These are phyloP conservation scores for Chloranthus sessilifolius DNA, from an alignment of 164 flowering plant species.

Conservation along the genomic window DNA sequence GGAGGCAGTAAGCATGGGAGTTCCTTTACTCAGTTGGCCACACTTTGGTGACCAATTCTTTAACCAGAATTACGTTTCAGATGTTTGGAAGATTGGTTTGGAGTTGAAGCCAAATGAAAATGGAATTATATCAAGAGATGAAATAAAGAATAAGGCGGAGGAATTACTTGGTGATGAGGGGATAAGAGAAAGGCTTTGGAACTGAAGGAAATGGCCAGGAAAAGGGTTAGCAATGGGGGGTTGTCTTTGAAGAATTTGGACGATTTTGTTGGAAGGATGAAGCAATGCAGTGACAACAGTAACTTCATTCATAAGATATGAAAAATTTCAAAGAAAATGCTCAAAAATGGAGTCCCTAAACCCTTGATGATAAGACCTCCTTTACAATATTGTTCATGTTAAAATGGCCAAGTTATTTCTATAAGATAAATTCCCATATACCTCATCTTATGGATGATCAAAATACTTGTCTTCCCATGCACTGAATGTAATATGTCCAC, in stretches of 20 bases:
- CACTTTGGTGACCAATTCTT: conserved; percentile 45
- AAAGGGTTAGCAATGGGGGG: conserved; percentile 13
- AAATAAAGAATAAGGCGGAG: conserved; percentile 14
- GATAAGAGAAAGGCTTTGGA: conserved; percentile 9
- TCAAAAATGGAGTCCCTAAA: too few species aligned
- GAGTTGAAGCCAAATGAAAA: conserved; percentile 7
- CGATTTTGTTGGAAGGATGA: conserved; percentile 13
- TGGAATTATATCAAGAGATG: conserved; percentile 15
- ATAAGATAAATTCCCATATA: too few species aligned
- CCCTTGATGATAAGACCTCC: too few species aligned
- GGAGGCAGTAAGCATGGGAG: conserved; percentile 42
- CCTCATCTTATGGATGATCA: too few species aligned
- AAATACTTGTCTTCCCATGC: too few species aligned
- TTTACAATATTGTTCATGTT: too few species aligned
- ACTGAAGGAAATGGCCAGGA: conserved; percentile 12
- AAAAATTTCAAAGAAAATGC: too few species aligned
- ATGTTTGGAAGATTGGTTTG: conserved; percentile 45
- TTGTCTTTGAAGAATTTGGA: conserved; percentile 12
- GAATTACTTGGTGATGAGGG: conserved; percentile 11
- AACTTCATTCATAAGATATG: too few species aligned
- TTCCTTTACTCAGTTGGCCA: conserved; percentile 62
- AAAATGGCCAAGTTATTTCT: too few species aligned
- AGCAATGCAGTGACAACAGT: too few species aligned
- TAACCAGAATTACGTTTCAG: conserved; percentile 34
- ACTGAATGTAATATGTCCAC: too few species aligned